These are phyloP conservation scores for Ophiostoma himal-ulmi DNA, from an alignment of 2,329 filamentous ascomycete genomes.

Conservation along the genomic window DNA sequence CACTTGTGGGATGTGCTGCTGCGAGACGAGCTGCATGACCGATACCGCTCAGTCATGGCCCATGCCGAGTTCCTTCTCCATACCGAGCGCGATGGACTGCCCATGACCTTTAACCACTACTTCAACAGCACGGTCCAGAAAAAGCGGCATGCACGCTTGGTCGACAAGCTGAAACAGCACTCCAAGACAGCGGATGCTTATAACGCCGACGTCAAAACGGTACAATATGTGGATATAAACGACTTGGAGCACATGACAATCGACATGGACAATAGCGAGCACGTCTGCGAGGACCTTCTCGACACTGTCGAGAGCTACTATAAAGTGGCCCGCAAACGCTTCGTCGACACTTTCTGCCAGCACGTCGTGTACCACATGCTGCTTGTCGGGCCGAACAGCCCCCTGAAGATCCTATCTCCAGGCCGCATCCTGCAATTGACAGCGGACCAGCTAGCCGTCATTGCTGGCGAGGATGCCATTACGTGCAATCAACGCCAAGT, in stretches of 20 bases:
- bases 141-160: constrained; percentile 26
- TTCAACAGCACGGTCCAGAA: constrained; percentile 41
- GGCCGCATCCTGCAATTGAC: constrained; percentile 45
- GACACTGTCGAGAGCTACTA: constrained; percentile 58
- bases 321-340: constrained; percentile 53
- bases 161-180: neutral
- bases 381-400: constrained; percentile 44
- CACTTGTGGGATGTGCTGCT: constrained; percentile 43
- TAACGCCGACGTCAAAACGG: neutral
- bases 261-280: constrained; percentile 26
- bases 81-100: constrained; percentile 43
- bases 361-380: constrained; percentile 50
- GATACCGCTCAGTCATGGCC: constrained; percentile 44
- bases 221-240: neutral
- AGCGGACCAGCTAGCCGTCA: constrained; percentile 44
- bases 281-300: constrained; percentile 46
- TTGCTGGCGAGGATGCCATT: constrained; percentile 52
- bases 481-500: constrained; percentile 38
- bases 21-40: constrained; percentile 39
- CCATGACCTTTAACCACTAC: constrained; percentile 48
- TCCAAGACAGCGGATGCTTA: neutral
- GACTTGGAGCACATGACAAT: neutral
- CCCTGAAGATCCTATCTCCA: constrained; percentile 48
- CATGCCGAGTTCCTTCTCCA: constrained; percentile 48
- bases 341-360: constrained; percentile 56